Evolutionary conservation across 148 eudicot species (phyloP), one percentile per base, ranked within the genome.

Genomic region (Rhododendron williamsianum): DNA sequence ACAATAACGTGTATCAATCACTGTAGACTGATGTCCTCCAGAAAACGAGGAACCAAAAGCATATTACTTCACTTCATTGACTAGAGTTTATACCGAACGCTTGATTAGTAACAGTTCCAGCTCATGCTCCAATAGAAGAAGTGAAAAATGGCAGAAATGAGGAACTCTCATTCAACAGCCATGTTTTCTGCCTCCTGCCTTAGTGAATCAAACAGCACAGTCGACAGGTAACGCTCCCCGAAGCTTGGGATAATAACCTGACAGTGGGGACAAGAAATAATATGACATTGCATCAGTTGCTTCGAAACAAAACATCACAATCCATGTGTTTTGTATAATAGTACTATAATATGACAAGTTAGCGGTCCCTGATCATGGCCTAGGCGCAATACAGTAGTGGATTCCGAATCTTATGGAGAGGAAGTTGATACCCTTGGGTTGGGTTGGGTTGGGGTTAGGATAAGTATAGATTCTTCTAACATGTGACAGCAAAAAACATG

Each of bases 171-270:
- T 79, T 87, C 89, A 58, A 76, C 71, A 48, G 87, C 51, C 90
- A 90, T 74, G n/a, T 43, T 86, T 84, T 92, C 92, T 21, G 84
- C 89, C 82, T 91, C 91, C 1, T 83, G 86, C 83, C 92, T 92
- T 51, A 84, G 67, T 0, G 91, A 82, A 27, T 92, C 93, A 80
- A 92, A 92, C 88, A 92, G 41, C 63, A 63, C 15, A 76, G 90
- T 87, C 2, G 93, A 91, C 41, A 91, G 51, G 78, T 89, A 91
- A 35, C 91, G 91, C 82, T 91, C 91, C 76, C 93, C 90, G 45
- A 86, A 87, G 46, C 89, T 88, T 3, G 91, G 91, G 52, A 91
- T 84, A 63, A 91, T 52, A 45, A 88, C 88, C 91, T 91, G 84
- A 38, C 16, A 79, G 81, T 46, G n/a, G 13, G 46, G n/a, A 78